Evolutionary conservation across 768 basidiomycete genomes (phyloP), one percentile per base, ranked within the genome.

Genomic region (Trichaptum fuscoviolaceum): DNA sequence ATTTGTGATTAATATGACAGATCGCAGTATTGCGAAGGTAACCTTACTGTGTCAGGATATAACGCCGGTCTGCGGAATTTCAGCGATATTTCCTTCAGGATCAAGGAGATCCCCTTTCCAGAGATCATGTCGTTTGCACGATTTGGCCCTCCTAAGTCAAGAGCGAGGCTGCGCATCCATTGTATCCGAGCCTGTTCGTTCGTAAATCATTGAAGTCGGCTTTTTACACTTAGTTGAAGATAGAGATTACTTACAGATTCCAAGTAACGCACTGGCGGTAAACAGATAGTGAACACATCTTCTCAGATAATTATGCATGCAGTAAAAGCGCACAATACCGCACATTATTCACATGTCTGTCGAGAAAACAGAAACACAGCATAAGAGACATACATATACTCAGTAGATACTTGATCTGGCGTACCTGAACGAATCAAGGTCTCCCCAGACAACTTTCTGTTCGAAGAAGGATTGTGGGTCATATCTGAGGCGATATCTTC

Each of bases 341-440:
- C 18, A 85, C 88, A 69, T 92, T 92, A 69, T 92, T 92, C 25
- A 92, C 90, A 70, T 92, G 91, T 73, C 91, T 92, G 63, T 52
- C 67, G 17, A 63, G 27, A 15, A 65, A 20, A 30, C 57, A 3
- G 30, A 30, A 2, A 2, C 30, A 3, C 8, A 30, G 30, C 30
- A 30, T 30, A 8, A 3, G 30, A 3, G 30, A 30, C 30, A 30
- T 30, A 30, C 30, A 30, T 30, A 8, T 30, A 30, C 30, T 30
- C 20, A 59, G n/a, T 52, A 52, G 34, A 20, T 20, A 57, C 18
- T 24, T 23, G 4, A 17, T n/a, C 24, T 20, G 24, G 81, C 89
- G 58, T 73, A 91, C 91, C 87, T 87, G 72, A 92, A 91, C 0
- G 91, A 78, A 70, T 93, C 91, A 34, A 89, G 87, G 69, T 92